phyloP scores from a whole-genome alignment of 257 asterid species.

The Eucommia ulmoides region DNA sequence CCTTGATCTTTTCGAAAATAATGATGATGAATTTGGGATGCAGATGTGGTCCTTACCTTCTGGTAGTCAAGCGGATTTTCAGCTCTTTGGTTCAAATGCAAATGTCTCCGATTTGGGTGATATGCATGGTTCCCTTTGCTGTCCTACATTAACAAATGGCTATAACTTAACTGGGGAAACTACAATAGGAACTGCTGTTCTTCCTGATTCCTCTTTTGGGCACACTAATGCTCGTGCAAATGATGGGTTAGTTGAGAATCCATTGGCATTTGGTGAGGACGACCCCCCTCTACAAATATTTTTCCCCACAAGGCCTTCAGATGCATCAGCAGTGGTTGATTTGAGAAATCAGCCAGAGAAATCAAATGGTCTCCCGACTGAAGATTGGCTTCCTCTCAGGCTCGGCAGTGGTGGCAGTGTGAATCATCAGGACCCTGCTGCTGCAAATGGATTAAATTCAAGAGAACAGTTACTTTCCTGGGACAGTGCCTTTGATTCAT shows the following conservation, averaged over 20 bases:
- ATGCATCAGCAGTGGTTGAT: conserved; percentile 42
- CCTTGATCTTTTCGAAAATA: conserved; percentile 30
- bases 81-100: conserved; percentile 73
- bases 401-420: conserved; percentile 62
- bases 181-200: conserved; percentile 38
- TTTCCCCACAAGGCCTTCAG: conserved; percentile 80
- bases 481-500: conserved; percentile 35
- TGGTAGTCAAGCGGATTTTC: conserved; percentile 68
- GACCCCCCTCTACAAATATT: conserved; percentile 94
- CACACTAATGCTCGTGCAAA: conserved; percentile 28
- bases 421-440: conserved; percentile 26
- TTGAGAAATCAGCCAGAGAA: conserved; percentile 40
- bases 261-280: conserved; percentile 46
- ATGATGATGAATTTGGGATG: conserved; percentile 58
- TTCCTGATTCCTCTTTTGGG: conserved; percentile 32
- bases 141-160: conserved; percentile 44
- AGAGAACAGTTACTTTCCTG: conserved; percentile 37
- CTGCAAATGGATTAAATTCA: conserved; percentile 31
- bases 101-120: conserved; percentile 52
- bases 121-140: conserved; percentile 31
- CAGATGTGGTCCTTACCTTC: conserved; percentile 72
- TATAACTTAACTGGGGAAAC: conserved; percentile 38
- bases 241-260: conserved; percentile 64
- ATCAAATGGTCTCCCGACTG: conserved; percentile 53
- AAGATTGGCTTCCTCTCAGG: conserved; percentile 86